Conservation (phyloP, 495 filamentous ascomycete species). For the Lichina pygmaea region DNA sequence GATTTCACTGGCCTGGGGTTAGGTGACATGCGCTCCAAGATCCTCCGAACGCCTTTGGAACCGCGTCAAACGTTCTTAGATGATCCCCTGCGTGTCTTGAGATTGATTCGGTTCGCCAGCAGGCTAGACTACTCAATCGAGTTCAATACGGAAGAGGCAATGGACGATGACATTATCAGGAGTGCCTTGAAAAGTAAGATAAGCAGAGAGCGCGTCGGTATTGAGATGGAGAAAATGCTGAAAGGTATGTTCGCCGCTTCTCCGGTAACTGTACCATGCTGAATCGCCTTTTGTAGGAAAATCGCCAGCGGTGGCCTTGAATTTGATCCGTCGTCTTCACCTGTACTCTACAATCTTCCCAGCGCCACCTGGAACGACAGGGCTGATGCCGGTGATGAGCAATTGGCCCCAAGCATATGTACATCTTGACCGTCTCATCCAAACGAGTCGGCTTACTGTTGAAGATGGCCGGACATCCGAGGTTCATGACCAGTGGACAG, state of each 20-base stretch:
- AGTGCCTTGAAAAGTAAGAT: slow-evolving; percentile 67
- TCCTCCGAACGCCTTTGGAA: slow-evolving; percentile 69
- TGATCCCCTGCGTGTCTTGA: slow-evolving; percentile 73
- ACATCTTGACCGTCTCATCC: slow-evolving; percentile 1
- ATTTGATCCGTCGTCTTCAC: slow-evolving; percentile 40
- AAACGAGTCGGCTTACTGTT: no score
- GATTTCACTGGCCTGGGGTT: slow-evolving; percentile 59
- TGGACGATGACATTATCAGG: slow-evolving; percentile 48
- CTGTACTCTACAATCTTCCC: slow-evolving; percentile 67
- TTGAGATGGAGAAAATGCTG: slow-evolving; percentile 78
- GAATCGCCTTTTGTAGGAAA: slow-evolving; percentile 22
- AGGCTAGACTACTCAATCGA: slow-evolving; percentile 48
- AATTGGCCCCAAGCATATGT: slow-evolving; percentile 12
- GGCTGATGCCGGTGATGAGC: slow-evolving; percentile 7
- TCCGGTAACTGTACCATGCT: neutral
- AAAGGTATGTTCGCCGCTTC: slow-evolving; percentile 6
- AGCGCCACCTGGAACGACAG: slow-evolving; percentile 19
- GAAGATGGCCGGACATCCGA: no score
- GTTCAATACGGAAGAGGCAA: slow-evolving; percentile 32
- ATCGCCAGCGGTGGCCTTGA: slow-evolving; percentile 39
- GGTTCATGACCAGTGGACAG: no score
- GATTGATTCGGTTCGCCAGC: slow-evolving; percentile 74
- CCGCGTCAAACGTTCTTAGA: slow-evolving; percentile 86
- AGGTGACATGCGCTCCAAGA: slow-evolving; percentile 36
- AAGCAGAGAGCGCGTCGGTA: slow-evolving; percentile 61